Conservation (phyloP, 2,329 filamentous ascomycete species). For the Akanthomyces dipterigenus region DNA sequence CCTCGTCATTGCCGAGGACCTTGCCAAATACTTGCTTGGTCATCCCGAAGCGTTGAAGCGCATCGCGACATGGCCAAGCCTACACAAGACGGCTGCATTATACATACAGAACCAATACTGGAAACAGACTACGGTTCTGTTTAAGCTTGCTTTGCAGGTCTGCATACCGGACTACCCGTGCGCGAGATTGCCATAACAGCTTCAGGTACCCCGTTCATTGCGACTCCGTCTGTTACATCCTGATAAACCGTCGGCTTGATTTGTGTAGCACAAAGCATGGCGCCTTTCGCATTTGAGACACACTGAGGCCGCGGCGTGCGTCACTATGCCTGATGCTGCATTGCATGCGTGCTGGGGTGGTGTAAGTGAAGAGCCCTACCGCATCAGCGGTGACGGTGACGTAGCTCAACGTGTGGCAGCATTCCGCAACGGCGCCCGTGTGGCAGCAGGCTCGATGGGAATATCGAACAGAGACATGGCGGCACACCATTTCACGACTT, state of each 20-base stretch:
- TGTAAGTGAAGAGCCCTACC: not conserved
- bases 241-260: not conserved
- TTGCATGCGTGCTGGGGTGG: not conserved
- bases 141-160: conserved; percentile 2
- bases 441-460: not conserved
- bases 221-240: not conserved
- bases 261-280: not conserved
- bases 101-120: not conserved
- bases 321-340: conserved; percentile 2
- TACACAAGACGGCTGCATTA: not conserved
- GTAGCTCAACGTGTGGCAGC: not conserved
- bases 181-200: not conserved
- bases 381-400: not conserved
- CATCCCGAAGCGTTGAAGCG: not conserved
- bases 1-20: not conserved
- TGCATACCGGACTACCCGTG: not conserved
- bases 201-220: not conserved
- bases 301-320: not conserved
- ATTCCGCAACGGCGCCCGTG: not conserved
- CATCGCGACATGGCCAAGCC: not conserved
- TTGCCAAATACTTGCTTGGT: not conserved
- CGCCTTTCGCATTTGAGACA: conserved; percentile 3
- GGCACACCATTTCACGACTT: not conserved
- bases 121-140: not conserved
- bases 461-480: not conserved